Percentiles rank a stretch among this genome's conserved stretches.
phyloP scores from a whole-genome alignment of 495 filamentous ascomycete species.

The Evernia prunastri region DNA sequence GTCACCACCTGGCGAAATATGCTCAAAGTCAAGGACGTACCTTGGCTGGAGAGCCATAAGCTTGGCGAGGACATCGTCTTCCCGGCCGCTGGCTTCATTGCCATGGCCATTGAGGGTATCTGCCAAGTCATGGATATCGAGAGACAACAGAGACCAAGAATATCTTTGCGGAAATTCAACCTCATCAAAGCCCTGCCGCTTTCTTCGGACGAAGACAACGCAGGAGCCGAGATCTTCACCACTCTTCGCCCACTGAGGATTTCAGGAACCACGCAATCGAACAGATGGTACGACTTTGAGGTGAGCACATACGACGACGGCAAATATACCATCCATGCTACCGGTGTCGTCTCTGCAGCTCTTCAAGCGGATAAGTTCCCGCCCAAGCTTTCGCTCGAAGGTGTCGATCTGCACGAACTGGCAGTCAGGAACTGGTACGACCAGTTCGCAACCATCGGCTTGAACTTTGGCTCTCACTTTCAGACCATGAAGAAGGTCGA shows the following conservation, averaged over 20 bases:
- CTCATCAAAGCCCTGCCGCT: conserved; percentile 36
- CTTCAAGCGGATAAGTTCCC: background rate
- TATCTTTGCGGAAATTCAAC: conserved; percentile 33
- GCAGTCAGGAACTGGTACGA: conserved; percentile 16
- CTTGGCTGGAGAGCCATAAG: background rate
- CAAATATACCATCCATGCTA: conserved; percentile 23
- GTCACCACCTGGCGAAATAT: background rate
- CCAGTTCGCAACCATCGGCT: conserved; percentile 11
- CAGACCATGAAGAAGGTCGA: conserved; percentile 25
- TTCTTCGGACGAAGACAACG: conserved; percentile 17
- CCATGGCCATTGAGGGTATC: conserved; percentile 54
- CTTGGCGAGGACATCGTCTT: conserved; percentile 31
- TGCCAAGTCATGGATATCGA: conserved; percentile 25
- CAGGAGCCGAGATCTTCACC: conserved; percentile 17
- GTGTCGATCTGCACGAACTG: background rate
- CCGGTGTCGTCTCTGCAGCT: conserved; percentile 16
- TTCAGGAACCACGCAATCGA: conserved; percentile 16
- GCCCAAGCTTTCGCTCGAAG: background rate
- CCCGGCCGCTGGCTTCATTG: conserved; percentile 50
- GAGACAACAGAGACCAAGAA: conserved; percentile 12
- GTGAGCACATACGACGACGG: conserved; percentile 26
- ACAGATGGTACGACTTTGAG: conserved; percentile 27
- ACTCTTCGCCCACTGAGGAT: conserved; percentile 9
- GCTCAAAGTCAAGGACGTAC: background rate
- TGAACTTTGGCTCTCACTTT: conserved; percentile 29